phyloP scores from a whole-genome alignment of 768 basidiomycete genomes.

The Mycena leptocephala region DNA sequence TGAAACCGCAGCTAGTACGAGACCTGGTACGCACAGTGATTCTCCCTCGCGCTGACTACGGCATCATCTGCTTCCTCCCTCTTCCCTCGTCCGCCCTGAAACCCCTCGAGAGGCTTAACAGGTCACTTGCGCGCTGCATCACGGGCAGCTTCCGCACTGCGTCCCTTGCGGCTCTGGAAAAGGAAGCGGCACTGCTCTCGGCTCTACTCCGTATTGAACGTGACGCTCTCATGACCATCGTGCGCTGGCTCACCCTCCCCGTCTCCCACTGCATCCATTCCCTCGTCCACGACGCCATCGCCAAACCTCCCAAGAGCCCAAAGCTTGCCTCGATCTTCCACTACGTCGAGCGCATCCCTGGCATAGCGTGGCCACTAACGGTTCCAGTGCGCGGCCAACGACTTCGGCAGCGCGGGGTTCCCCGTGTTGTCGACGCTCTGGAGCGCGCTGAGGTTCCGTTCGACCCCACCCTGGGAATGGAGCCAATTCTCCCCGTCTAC shows the following conservation, averaged over 20 bases:
- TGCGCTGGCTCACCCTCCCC: background rate
- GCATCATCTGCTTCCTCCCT: background rate
- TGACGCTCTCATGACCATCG: background rate
- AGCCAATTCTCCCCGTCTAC: background rate
- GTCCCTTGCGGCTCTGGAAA: background rate
- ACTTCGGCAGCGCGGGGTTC: no score
- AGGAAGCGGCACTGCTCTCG: background rate
- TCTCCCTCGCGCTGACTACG: background rate
- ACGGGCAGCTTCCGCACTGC: background rate
- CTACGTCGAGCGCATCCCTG: background rate
- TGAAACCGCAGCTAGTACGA: background rate
- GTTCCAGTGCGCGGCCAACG: no score
- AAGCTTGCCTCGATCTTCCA: background rate
- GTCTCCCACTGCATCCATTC: background rate
- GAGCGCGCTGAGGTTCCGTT: background rate
- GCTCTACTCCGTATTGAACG: background rate
- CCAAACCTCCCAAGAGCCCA: background rate
- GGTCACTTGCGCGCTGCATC: background rate
- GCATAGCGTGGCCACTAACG: no score
- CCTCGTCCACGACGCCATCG: background rate
- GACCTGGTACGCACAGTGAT: background rate
- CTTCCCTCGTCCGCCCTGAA: background rate
- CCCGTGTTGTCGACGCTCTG: no score
- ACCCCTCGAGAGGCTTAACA: background rate
- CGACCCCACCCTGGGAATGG: background rate